Evolutionary conservation across 768 basidiomycete species (phyloP), one percentile per base, ranked within the genome.

Genomic region (Panus rudis): DNA sequence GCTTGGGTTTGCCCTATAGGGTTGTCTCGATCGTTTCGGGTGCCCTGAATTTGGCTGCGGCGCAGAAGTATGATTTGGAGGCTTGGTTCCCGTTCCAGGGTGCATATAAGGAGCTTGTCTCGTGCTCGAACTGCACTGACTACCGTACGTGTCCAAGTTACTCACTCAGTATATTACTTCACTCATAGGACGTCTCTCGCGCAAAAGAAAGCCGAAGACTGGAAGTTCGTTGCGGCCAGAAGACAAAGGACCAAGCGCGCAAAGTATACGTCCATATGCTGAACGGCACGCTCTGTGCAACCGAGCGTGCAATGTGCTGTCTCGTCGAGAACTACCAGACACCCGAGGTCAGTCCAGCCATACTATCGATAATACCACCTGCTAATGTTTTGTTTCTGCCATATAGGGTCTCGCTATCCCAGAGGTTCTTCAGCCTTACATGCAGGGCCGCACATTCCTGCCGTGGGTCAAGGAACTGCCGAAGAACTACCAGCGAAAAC

Each of bases 71-170:
- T 61, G 96, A 99, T 65, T 63, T 99, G 47, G 96, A 99, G 65
- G 96, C 96, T 45, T 99, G 92, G 90, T 99, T 99, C 76, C 96
- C 96, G 2, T 97, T 90, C 78, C 96, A 98, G 65, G 81, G 81
- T 39, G 82, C 73, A 40, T 92, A 93, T 72, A 99, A 98, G 72
- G 96, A 99, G 70, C 71, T 99, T 31, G 96, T 98, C 27, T 92
- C 89, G 52, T 93, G 92, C 63, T 92, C 90, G 60, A 99, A 99
- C 63, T 99, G 96, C 69, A 97, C 94, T 17, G 96, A 98, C 62
- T 98, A 99, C 64, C 96, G 94, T 98, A 60, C 67, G 90, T 78
- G 6, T 6, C 13, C 10, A 3, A 16, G 4, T 6, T 42, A 11
- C 25, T 4, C 24, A 10, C 16, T 17, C n/a, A 11, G 33, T 7